A percentile compares a stretch with the other conserved stretches of the same genome.
These are phyloP conservation scores for Ophiobolus disseminans DNA, from an alignment of 2,329 filamentous ascomycete species.

Conservation along the genomic window DNA sequence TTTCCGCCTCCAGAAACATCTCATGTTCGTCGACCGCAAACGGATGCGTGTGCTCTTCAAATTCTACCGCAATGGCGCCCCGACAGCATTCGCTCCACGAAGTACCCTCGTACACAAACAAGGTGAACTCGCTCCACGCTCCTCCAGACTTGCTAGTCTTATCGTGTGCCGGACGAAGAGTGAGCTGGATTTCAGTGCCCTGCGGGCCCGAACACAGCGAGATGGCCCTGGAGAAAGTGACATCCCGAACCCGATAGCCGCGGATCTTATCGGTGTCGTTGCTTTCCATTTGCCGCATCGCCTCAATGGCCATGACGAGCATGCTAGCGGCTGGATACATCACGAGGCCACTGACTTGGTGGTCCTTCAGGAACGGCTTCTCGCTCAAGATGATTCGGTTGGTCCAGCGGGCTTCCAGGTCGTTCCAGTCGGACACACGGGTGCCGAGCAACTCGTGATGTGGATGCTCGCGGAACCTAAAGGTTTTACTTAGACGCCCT, in stretches of 20 bases:
- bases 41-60: neutral
- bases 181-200: constrained; percentile 21
- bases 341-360: constrained; percentile 22
- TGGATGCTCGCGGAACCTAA: constrained; percentile 12
- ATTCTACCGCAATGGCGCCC: constrained; percentile 22
- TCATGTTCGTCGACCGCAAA: neutral
- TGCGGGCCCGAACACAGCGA: constrained; percentile 4
- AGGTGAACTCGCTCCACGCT: constrained; percentile 11
- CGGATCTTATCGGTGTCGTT: neutral
- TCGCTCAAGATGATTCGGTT: constrained; percentile 27
- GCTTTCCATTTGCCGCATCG: constrained; percentile 10
- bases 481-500: constrained; percentile 14
- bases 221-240: constrained; percentile 9
- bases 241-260: constrained; percentile 14
- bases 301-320: constrained; percentile 37
- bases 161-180: constrained; percentile 5
- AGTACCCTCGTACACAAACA: constrained; percentile 16
- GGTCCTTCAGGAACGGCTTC: constrained; percentile 34
- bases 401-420: constrained; percentile 8
- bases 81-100: constrained; percentile 35
- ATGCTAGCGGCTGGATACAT: constrained; percentile 38
- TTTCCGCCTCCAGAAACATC: neutral
- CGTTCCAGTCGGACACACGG: constrained; percentile 20
- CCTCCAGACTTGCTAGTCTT: neutral
- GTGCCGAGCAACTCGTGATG: constrained; percentile 31